Evolutionary conservation across 2,329 filamentous ascomycete genomes (phyloP).

Genomic region (Clonostachys rhizophaga): DNA sequence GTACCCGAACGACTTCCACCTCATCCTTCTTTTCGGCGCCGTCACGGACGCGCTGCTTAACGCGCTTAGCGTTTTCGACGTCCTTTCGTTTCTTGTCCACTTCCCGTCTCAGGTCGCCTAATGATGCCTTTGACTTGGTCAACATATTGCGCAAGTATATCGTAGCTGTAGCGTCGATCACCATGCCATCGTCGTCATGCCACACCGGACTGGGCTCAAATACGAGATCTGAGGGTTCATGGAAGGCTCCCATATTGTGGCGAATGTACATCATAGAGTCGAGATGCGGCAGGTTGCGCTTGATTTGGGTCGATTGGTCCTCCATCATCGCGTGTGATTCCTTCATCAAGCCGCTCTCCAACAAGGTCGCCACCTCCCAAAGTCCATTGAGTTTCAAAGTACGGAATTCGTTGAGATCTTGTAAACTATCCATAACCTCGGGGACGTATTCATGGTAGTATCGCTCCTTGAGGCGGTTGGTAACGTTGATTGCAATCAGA

Average conservation of each 20-base stretch:
- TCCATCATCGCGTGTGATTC: constrained; percentile 69
- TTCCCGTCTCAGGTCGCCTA: constrained; percentile 76
- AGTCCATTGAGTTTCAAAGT: constrained; percentile 78
- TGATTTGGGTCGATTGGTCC: constrained; percentile 74
- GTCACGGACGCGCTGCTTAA: constrained; percentile 72
- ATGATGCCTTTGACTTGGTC: constrained; percentile 80
- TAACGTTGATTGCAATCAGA: constrained; percentile 90
- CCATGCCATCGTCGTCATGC: constrained; percentile 88
- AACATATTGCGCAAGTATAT: constrained; percentile 89
- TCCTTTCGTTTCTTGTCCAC: constrained; percentile 83
- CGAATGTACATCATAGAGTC: constrained; percentile 98
- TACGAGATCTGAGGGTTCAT: constrained; percentile 76
- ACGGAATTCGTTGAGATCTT: constrained; percentile 88
- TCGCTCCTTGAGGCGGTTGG: constrained; percentile 94
- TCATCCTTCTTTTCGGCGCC: constrained; percentile 88
- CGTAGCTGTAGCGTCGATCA: constrained; percentile 82
- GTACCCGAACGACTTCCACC: constrained; percentile 74
- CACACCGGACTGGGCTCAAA: constrained; percentile 97
- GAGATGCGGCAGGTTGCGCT: constrained; percentile 79
- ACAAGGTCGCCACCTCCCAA: constrained; percentile 74
- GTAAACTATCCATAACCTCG: constrained; percentile 86
- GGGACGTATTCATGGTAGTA: constrained; percentile 98
- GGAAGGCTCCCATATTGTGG: constrained; percentile 79
- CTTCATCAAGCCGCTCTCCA: constrained; percentile 76
- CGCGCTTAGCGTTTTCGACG: constrained; percentile 69